These are phyloP conservation scores for Rhizopus sp. DNA, from an alignment of 371 early-diverging fungal species.

Conservation along the genomic window DNA sequence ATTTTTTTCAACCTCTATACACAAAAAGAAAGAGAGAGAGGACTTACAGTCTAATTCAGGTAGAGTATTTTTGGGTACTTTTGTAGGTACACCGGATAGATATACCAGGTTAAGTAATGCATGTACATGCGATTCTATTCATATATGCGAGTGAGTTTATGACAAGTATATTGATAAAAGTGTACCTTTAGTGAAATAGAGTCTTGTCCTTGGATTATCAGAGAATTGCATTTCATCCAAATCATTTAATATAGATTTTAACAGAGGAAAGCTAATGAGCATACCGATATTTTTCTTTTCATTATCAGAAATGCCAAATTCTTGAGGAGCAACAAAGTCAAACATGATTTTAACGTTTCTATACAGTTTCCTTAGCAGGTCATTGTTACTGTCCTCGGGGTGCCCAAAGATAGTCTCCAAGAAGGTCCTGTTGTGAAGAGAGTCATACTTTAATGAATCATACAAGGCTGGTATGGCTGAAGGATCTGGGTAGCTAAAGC, in stretches of 20 bases:
- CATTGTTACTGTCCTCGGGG: slow-evolving; percentile 3
- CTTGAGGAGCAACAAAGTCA: slow-evolving; percentile 91
- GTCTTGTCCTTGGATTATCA: slow-evolving; percentile 68
- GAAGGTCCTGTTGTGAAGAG: slow-evolving; percentile 90
- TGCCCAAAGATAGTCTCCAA: slow-evolving; percentile 69
- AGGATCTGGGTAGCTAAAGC: slow-evolving; percentile 60
- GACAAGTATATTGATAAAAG: background rate
- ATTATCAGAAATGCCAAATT: slow-evolving; percentile 83
- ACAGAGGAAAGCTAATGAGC: slow-evolving; percentile 74
- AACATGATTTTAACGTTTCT: slow-evolving; percentile 81
- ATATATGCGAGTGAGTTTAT: background rate
- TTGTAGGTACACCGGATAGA: slow-evolving; percentile 81
- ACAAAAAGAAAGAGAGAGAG: background rate
- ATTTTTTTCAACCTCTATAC: background rate
- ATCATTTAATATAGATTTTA: slow-evolving; percentile 79
- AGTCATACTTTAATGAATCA: slow-evolving; percentile 95
- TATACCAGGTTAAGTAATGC: slow-evolving; percentile 90
- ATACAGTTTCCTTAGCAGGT: slow-evolving; percentile 57
- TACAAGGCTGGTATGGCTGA: slow-evolving; percentile 92
- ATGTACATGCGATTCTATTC: slow-evolving; percentile 85
- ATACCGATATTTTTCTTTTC: slow-evolving; percentile 91
- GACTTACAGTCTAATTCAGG: slow-evolving; percentile 92
- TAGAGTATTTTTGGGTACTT: slow-evolving; percentile 63
- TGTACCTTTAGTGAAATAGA: slow-evolving; percentile 94
- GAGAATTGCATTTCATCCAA: slow-evolving; percentile 62